Evolutionary conservation across 306 rosid species (phyloP).

Genomic region (Astragalus membranaceus): DNA sequence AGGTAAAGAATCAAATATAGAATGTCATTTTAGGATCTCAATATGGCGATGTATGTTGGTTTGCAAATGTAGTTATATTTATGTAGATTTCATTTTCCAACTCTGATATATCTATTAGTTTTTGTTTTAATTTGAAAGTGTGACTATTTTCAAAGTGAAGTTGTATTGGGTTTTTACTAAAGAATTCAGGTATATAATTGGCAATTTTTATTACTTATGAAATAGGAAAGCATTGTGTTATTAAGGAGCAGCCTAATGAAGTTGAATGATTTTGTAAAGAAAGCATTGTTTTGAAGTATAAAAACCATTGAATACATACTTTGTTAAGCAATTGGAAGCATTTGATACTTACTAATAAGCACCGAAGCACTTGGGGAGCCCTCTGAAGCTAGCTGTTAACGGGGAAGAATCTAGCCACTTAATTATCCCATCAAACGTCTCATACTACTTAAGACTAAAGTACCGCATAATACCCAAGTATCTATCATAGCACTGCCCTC

Average conservation of each 20-base stretch:
- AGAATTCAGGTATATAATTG: not conserved
- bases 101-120: too few species aligned
- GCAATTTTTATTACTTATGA: constrained; percentile 1
- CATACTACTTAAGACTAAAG: too few species aligned
- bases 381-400: too few species aligned
- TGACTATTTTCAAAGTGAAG: not conserved
- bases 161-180: not conserved
- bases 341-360: not conserved
- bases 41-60: not conserved
- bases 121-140: not conserved
- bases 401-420: too few species aligned
- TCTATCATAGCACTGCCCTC: too few species aligned
- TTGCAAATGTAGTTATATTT: not conserved
- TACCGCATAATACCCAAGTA: too few species aligned
- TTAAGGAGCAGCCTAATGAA: not conserved
- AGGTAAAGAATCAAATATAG: not conserved
- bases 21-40: not conserved
- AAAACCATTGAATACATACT: not conserved
- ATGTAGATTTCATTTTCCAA: not conserved
- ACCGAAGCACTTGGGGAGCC: too few species aligned
- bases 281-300: not conserved
- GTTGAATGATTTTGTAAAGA: not conserved
- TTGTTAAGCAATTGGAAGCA: not conserved
- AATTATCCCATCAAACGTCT: too few species aligned
- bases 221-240: not conserved